Evolutionary conservation across 139 green algal species (phyloP), one percentile per base, ranked within the genome.

Genomic region (Coelastrella sp.): DNA sequence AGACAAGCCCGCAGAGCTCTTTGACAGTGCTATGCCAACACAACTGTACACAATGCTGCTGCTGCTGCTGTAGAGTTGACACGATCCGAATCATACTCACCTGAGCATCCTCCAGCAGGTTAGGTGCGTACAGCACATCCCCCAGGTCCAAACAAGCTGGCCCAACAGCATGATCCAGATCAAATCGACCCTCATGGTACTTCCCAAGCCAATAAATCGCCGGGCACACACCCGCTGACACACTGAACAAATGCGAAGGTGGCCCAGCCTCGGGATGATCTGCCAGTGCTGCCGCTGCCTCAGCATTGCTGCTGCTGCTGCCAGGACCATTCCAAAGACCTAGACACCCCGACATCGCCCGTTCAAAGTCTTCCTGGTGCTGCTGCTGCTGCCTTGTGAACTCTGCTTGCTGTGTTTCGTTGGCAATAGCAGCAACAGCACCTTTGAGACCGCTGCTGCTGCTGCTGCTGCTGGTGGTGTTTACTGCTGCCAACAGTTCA

Each of bases 111-210:
- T 90, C 87, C 10, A 95, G 75, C 0, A 94, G 92, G 92, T 97
- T 96, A 20, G 94, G 94, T 7, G 95, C 95, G 61, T 97, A 97
- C 7, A 95, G 74, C 58, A 96, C 89, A 85, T 97, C 93, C 0
- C 95, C 95, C 13, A 96, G 87, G 87, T 97, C 95, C 7, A 97
- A 85, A 8, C 85, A 73, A 74, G 93, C 92, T 0, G 94, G 94
- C 2, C 92, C 93, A 14, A 73, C 80, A 23, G 94, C 92, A 54
- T 54, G 32, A n/a, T 88, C 89, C 54, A 94, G 68, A 73, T 93
- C 54, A 83, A 93, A 95, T 8, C 87, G 68, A 8, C 82, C 83
- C 22, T 92, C 90, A 54, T 59, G 59, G 64, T 92, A 91, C 22
- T 57, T 7, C 3, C 93, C 93, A 54, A 96, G 66, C 90, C 77